Conservation (phyloP, 139 green algal genomes). For the Edaphochlamys debaryana region DNA sequence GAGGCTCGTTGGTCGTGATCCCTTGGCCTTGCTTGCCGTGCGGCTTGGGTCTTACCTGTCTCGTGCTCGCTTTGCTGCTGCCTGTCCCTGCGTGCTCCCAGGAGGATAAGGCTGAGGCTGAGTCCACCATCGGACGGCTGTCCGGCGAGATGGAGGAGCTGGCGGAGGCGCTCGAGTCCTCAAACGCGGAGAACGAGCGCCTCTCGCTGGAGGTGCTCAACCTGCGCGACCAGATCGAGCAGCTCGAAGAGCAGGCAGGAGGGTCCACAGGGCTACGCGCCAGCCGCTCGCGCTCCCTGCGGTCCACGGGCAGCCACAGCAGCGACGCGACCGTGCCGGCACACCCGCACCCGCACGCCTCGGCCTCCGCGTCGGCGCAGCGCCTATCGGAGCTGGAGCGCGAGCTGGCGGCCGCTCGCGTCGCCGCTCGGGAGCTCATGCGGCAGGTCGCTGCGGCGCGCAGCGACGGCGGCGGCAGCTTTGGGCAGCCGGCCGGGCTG, state of each 20-base stretch:
- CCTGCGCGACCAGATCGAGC: slow-evolving; percentile 8
- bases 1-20: too few species aligned
- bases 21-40: too few species aligned
- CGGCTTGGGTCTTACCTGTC: too few species aligned
- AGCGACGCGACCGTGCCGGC: neutral
- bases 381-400: neutral
- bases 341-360: neutral
- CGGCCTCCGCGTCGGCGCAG: too few species aligned
- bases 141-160: slow-evolving; percentile 34
- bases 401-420: slow-evolving; percentile 2
- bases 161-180: slow-evolving; percentile 13
- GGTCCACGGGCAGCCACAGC: neutral
- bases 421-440: neutral
- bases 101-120: slow-evolving; percentile 11
- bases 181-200: slow-evolving; percentile 30
- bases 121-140: neutral
- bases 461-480: neutral
- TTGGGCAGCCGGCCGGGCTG: neutral
- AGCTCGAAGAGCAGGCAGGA: neutral
- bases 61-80: too few species aligned
- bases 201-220: slow-evolving; percentile 6
- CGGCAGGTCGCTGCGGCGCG: neutral
- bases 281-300: neutral
- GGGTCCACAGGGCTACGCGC: neutral
- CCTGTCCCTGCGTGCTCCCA: neutral